Base-by-base conservation (phyloP, 352 stramenopile species). In the Globisporangium nagaii region DNA sequence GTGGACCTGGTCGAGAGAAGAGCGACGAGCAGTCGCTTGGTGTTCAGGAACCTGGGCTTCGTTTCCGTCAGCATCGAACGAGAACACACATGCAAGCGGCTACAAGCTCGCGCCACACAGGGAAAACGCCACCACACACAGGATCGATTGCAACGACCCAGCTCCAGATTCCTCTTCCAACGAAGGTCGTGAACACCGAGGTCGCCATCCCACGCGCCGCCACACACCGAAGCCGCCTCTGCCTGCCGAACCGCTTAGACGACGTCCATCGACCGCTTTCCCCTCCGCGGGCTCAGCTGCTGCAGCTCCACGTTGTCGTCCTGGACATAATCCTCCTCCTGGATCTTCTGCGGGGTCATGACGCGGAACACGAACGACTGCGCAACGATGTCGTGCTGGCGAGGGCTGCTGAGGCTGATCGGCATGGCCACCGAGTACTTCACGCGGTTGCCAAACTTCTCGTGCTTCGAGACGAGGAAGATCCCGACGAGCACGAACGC, bases 351-450 rank as follows among this genome's bases (percentile, higher is more conserved):
- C 9, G 84, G 84, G 19, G 81, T 92, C 17, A 80, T 73, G 52
- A 91, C 84, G 46, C 84, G 81, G 68, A 94, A 94, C 36, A 94
- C 76, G 41, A 94, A 94, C 50, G 84, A 94, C 67, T 94, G 84
- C 25, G 84, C 84, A 40, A 94, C 84, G 56, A 94, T 94, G 60
- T 92, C 82, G 58, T 92, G 79, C 60, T 94, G 81, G 11, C 81
- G 79, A 17, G 82, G 81, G 39, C 71, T 87, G 79, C 84, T 92
- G 49, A 94, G 68, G 37, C 76, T 90, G 63, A 94, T 88, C 27
- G 84, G 84, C 84, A 94, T 91, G 8, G 84, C 84, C 58, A 94
- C 79, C 40, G 79, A 88, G 69, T 94, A 94, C 71, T 94, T 94
- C 68, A 94, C 73, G 56, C 79, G 75, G 65, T 91, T 92, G 57